Evolutionary conservation across 2,329 filamentous ascomycete species (phyloP).

Genomic region (Beauveria caledonica): DNA sequence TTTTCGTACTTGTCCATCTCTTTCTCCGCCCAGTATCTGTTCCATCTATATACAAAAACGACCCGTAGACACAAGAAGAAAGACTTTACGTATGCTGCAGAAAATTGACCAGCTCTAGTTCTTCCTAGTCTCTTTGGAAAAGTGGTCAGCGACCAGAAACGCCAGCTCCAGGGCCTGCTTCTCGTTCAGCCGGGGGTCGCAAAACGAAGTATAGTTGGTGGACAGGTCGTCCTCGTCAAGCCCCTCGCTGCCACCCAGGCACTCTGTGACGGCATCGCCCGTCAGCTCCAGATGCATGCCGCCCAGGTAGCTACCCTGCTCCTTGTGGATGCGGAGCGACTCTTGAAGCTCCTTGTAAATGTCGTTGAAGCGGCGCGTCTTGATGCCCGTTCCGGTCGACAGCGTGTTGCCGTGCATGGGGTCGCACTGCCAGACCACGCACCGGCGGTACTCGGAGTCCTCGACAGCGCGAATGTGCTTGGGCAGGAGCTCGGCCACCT

Average conservation of each 20-base stretch:
- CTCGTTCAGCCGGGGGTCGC: conserved; percentile 91
- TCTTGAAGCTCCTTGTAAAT: conserved; percentile 82
- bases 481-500: conserved; percentile 68
- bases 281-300: conserved; percentile 94
- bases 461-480: conserved; percentile 85
- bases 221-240: conserved; percentile 82
- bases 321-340: conserved; percentile 75
- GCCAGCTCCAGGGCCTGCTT: conserved; percentile 95
- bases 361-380: conserved; percentile 84
- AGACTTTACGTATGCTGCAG: not conserved
- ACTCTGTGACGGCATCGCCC: conserved; percentile 93
- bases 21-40: conserved; percentile 3
- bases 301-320: conserved; percentile 77
- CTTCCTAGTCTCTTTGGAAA: conserved; percentile 30
- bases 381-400: conserved; percentile 67
- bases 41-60: not conserved
- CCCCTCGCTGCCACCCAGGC: conserved; percentile 80
- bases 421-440: conserved; percentile 94
- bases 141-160: conserved; percentile 85
- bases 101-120: not conserved
- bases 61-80: not conserved
- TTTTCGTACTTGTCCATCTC: not conserved
- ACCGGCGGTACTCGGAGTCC: conserved; percentile 56
- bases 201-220: conserved; percentile 91
- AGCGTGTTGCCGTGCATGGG: conserved; percentile 89